A percentile compares a stretch with the other conserved stretches of the same genome.
Conservation (phyloP, 78 protist species). For the Pigoraptor vietnamica region DNA sequence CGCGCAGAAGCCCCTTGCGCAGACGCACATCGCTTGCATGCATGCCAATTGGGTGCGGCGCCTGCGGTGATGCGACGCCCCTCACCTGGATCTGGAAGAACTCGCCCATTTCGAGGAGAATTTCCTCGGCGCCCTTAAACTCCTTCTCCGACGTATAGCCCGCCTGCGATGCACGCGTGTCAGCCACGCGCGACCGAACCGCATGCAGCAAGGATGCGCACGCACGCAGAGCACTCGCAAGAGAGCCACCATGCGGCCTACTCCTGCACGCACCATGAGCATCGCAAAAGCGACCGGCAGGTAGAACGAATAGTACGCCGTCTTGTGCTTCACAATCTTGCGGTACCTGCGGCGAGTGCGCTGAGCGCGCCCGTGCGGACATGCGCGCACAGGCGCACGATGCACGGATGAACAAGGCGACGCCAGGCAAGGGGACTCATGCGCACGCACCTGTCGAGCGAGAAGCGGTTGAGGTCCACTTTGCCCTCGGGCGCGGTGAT, state of each 20-base stretch:
- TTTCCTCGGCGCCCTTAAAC: constrained; percentile 51
- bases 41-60: too few species aligned
- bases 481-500: constrained; percentile 64
- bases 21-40: too few species aligned
- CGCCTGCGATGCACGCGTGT: not conserved
- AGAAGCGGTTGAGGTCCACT: constrained; percentile 49
- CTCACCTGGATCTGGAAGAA: constrained; percentile 83
- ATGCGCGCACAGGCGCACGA: not conserved
- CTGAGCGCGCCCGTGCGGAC: not conserved
- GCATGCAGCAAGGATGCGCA: too few species aligned
- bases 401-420: not conserved
- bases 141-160: not conserved
- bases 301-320: constrained; percentile 95
- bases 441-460: constrained; percentile 29
- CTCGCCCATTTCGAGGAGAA: constrained; percentile 83
- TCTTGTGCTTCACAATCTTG: constrained; percentile 92
- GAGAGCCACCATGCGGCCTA: not conserved
- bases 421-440: not conserved
- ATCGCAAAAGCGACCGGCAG: constrained; percentile 89
- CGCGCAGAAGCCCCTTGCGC: too few species aligned
- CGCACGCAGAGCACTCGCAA: too few species aligned
- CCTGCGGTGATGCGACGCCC: too few species aligned
- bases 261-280: constrained; percentile 56
- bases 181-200: too few species aligned
- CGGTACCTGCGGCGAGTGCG: constrained; percentile 37